Conservation (phyloP, 140 eudicot species). For the Cichorium intybus region DNA sequence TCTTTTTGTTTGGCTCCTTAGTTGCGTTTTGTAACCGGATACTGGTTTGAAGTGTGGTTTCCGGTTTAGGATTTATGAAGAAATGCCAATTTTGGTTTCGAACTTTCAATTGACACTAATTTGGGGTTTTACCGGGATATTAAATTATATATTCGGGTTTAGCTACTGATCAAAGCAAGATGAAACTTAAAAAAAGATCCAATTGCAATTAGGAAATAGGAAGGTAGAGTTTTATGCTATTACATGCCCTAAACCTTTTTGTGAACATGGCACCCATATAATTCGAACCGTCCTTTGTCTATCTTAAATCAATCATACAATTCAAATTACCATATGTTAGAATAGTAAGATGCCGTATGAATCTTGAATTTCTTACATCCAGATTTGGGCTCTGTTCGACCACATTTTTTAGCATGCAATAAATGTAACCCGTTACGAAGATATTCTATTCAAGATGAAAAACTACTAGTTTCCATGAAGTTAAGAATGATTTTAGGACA, state of each 20-base stretch:
- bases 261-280: neutral
- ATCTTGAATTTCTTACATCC: neutral
- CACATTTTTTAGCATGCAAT: neutral
- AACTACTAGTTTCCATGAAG: neutral
- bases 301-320: neutral
- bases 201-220: neutral
- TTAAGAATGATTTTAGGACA: too few species aligned
- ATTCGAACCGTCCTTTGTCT: neutral
- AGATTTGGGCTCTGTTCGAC: neutral
- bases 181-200: neutral
- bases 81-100: conserved; percentile 15
- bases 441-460: neutral
- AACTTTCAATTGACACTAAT: conserved; percentile 3
- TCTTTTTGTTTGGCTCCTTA: neutral
- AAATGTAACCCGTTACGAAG: neutral
- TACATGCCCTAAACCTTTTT: neutral
- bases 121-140: conserved; percentile 14
- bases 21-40: neutral
- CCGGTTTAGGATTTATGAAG: conserved; percentile 1
- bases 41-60: neutral
- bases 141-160: conserved; percentile 6
- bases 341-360: neutral
- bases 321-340: neutral
- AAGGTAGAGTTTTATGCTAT: neutral
- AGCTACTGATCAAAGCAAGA: conserved; percentile 9